Base-by-base conservation (phyloP, 2,329 filamentous ascomycete species). In the Juglanconis oblonga region DNA sequence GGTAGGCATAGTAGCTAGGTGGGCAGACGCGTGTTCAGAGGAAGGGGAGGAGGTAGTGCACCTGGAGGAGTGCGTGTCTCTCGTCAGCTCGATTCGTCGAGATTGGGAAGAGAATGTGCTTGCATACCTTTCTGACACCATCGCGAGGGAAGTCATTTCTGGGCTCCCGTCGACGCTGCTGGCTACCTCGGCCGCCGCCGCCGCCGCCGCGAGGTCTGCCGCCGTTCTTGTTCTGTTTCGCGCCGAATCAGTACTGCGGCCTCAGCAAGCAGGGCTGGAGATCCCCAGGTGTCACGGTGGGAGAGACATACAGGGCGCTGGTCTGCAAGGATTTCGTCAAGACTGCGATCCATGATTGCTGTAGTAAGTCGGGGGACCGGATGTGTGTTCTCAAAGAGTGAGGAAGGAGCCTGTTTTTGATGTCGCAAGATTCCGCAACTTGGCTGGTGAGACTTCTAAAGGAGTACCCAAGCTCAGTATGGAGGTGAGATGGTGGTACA, bases 81-180 rank as follows among this genome's bases (percentile, higher is more conserved):
- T 42, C 40, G 32, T 62, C 58, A 62, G 58, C 32, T 45, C 4
- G n/a, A 17, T 33, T 36, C 52, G 48, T 33, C 29, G 13, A 14
- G 2, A 3, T 33, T n/a, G 42, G 51, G 65, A 29, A 24, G 38
- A 9, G 54, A 52, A 4, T 17, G 44, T 47, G 38, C 35, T 47
- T 60, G 61, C 71, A 50, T 74, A 94, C 92, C 92, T 96, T 96
- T 92, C 88, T 93, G 74, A 94, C 85, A 77, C 91, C 91, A 78
- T 95, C 91, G 77, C 90, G 88, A 71, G 90, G 89, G 68, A 83
- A 88, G 51, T 76, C 72, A 42, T 79, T 74, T 58, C 69, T 67
- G 40, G 61, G 61, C 36, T 74, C 71, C 45, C 72, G 68, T 42
- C 71, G 68, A 57, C 69, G 74, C 58, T 73, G 57, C 45, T 45